These are phyloP conservation scores for Euphorbia peplus DNA, from an alignment of 345 rosid species.

Conservation along the genomic window DNA sequence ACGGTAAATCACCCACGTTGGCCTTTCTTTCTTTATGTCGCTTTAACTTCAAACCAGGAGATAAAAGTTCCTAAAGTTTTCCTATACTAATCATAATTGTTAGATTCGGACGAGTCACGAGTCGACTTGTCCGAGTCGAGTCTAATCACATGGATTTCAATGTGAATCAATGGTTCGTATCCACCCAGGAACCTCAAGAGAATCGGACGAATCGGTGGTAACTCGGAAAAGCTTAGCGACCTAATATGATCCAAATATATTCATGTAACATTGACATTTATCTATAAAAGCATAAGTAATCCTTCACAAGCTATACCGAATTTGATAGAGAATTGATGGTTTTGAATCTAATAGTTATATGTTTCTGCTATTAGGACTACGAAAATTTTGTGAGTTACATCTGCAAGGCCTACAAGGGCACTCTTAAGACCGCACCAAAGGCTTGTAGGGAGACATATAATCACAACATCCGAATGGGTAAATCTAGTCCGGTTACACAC, in stretches of 20 bases:
- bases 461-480: conserved; percentile 16
- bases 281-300: neutral
- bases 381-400: conserved; percentile 71
- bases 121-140: too few relatives aligned
- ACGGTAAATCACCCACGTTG: too few relatives aligned
- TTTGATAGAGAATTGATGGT: neutral
- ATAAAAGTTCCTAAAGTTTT: too few relatives aligned
- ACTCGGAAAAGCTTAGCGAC: too few relatives aligned
- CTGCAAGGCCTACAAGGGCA: conserved; percentile 71
- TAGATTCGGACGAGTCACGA: too few relatives aligned
- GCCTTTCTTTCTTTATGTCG: too few relatives aligned
- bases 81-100: too few relatives aligned
- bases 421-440: conserved; percentile 25
- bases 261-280: neutral
- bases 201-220: too few relatives aligned
- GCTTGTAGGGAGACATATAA: conserved; percentile 49
- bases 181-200: too few relatives aligned
- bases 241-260: neutral
- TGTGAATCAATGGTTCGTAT: too few relatives aligned
- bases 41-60: too few relatives aligned
- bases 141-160: too few relatives aligned
- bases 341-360: neutral
- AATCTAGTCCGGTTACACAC: conserved; percentile 37
- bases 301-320: neutral
- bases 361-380: conserved; percentile 51